Evolutionary conservation across 345 rosid genomes (phyloP), one percentile per base, ranked within the genome.

Genomic region (Populus davidiana): DNA sequence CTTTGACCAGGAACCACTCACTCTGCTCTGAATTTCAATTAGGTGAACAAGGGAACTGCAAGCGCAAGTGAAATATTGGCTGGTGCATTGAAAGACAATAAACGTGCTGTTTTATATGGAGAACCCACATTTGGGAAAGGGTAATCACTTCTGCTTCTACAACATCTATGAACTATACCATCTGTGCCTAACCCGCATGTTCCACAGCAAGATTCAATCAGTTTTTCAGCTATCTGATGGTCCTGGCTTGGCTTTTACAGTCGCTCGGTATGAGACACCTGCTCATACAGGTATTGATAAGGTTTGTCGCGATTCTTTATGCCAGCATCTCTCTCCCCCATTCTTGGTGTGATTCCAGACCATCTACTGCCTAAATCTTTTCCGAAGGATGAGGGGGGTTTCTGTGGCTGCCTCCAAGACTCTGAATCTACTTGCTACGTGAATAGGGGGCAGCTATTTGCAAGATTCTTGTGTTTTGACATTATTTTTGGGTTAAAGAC

Each of bases 21-120:
- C 6, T 43, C 6, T 77, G 68, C 49, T 63, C 61, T 41, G 75
- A 81, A 38, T 66, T 77, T 81, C 68, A 70, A 49, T 69, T 82
- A 93, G 98, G 99, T 96, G 79, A 96, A 96, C 89, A 96, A 92
- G 85, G 99, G 99, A 27, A 93, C 97, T 0, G 99, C 99, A 0
- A 96, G 99, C 78, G 98, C 98, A n/a, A 96, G 99, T 29, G 96
- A 96, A 84, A 92, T 96, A 83, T 77, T 93, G 78, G 98, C 98
- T 13, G 95, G 95, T 25, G 99, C 98, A 39, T 80, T 96, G 89
- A 96, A 96, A 80, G 98, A 93, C 87, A 96, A 93, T 77, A 96
- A 90, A 78, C 93, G 96, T 0, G 99, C 97, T 35, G 84, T 92
- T 11, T 81, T 96, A 77, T 91, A 85, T 54, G 99, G 99, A 68